Base-by-base conservation (phyloP, 495 filamentous ascomycete genomes). In the Penicillium malachiteum region DNA sequence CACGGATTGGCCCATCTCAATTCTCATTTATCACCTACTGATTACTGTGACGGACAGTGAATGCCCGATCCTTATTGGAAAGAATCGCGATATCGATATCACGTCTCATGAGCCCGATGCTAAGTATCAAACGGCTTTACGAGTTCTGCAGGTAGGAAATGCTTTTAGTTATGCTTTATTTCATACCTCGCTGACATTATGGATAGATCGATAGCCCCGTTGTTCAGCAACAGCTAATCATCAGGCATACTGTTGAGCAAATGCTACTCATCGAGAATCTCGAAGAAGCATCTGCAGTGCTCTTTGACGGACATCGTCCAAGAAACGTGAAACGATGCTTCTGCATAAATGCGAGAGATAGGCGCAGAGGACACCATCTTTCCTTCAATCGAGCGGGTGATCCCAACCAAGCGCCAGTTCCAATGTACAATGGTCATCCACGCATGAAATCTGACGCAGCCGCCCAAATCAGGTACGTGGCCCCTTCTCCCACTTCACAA, bases 181-280 rank as follows among this genome's bases (percentile, higher is more conserved):
- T 26, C 39, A 34, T 48, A 54, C 64, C 47, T 65, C 37, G 52
- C 52, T 58, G 6, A 63, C 6, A 14, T 38, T 9, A 41, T 54
- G 17, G 26, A 18, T 50, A 92, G 74, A 86, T 98, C 59, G 87
- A 94, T 58, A 85, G 93, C 66, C 81, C 86, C 12, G 69, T 86
- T 41, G 89, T 95, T 18, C 84, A 84, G 34, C 85, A 88, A 55
- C 87, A 91, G 48, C 71, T 97, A 32, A 87, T 99, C 66, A 90
- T 99, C 66, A 85, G 84, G 50, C 79, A 92, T 61, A 70, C 75
- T 7, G 88, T 96, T 43, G 94, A 99, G 53, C 92, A 97, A 64
- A 84, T 86, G 10, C 78, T 96, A 9, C 69, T 99, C 3, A 85
- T 97, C 43, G 80, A 85, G 41, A 71, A 84, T 40, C 74, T 88